Evolutionary conservation across 495 filamentous ascomycete species (phyloP).

Genomic region (Penicillium ochrochloron): DNA sequence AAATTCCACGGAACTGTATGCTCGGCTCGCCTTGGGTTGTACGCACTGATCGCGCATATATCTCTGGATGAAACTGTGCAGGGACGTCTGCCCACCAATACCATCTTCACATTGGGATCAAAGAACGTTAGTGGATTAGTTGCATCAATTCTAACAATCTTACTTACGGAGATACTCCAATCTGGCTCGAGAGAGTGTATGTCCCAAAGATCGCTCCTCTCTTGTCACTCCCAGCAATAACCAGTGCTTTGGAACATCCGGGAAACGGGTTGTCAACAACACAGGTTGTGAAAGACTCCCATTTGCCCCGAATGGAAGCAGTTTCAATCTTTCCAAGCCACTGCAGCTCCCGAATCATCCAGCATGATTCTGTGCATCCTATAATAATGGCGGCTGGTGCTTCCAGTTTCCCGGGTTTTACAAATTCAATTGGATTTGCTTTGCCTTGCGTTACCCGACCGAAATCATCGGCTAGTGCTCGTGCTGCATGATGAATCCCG

Average conservation of each 20-base stretch:
- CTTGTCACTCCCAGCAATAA: conserved; percentile 71
- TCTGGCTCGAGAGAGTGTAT: conserved; percentile 76
- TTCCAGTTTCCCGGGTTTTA: conserved; percentile 29
- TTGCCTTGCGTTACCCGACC: conserved; percentile 67
- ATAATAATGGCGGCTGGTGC: conserved; percentile 62
- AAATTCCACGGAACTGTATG: conserved; percentile 78
- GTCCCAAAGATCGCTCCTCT: conserved; percentile 74
- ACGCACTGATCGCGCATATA: conserved; percentile 57
- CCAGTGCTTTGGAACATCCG: conserved; percentile 62
- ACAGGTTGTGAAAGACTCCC: conserved; percentile 70
- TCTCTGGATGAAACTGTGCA: conserved; percentile 52
- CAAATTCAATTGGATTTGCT: conserved; percentile 39
- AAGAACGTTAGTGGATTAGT: neutral
- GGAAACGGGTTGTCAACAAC: conserved; percentile 62
- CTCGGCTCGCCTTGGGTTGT: conserved; percentile 65
- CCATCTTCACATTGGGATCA: conserved; percentile 45
- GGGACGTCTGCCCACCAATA: conserved; percentile 77
- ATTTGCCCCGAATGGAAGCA: conserved; percentile 59
- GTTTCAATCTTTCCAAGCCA: conserved; percentile 59
- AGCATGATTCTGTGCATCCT: conserved; percentile 68
- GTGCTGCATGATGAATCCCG: conserved; percentile 69
- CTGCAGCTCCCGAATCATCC: conserved; percentile 61
- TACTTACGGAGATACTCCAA: conserved; percentile 67
- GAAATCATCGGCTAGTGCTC: conserved; percentile 72
- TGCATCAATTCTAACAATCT: no score